Evolutionary conservation across 2,329 filamentous ascomycete species (phyloP).

Genomic region (Ciborinia camelliae): DNA sequence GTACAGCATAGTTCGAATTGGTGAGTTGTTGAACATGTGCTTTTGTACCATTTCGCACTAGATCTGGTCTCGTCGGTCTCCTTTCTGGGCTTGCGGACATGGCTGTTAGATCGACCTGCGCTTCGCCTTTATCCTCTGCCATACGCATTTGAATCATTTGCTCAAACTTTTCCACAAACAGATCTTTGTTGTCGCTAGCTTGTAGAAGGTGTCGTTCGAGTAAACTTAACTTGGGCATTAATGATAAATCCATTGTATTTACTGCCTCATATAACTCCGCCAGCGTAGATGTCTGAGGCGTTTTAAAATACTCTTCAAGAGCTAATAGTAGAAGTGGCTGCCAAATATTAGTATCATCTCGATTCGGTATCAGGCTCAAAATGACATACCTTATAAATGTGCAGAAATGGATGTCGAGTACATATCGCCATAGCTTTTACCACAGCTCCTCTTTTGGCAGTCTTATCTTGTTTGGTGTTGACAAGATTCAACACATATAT

Average conservation of each 20-base stretch:
- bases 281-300: conserved; percentile 82
- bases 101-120: conserved; percentile 45
- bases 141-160: conserved; percentile 84
- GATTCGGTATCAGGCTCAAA: conserved; percentile 14
- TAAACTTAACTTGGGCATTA: conserved; percentile 81
- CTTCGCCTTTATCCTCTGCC: conserved; percentile 54
- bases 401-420: conserved; percentile 92
- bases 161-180: conserved; percentile 97
- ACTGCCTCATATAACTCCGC: conserved; percentile 86
- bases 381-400: conserved; percentile 85
- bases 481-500: conserved; percentile 97
- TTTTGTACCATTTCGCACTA: conserved; percentile 58
- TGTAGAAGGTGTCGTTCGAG: conserved; percentile 85
- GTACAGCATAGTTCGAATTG: conserved; percentile 68
- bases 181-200: conserved; percentile 87
- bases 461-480: conserved; percentile 95
- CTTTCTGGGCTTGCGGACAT: conserved; percentile 46
- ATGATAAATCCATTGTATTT: conserved; percentile 92
- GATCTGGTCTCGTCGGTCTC: conserved; percentile 27
- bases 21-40: conserved; percentile 52
- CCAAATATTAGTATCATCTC: conserved; percentile 25
- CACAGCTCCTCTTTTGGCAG: conserved; percentile 85
- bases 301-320: conserved; percentile 95
- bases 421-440: conserved; percentile 99
- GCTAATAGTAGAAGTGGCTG: conserved; percentile 85